A percentile compares a stretch with the other conserved stretches of the same genome.
These are phyloP conservation scores for Mikania micrantha DNA, from an alignment of 129 eudicot genomes.

Conservation along the genomic window DNA sequence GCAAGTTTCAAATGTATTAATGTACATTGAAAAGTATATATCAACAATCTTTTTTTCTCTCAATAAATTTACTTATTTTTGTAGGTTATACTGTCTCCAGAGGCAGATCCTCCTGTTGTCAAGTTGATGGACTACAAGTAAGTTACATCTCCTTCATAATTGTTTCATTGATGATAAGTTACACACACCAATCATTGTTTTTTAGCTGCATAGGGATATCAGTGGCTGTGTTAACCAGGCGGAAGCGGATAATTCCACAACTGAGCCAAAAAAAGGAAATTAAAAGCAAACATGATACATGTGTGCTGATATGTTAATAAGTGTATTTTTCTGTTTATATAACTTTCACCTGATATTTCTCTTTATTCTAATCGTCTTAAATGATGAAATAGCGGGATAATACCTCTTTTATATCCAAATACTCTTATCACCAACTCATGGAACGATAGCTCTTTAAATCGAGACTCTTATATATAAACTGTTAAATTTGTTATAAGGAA, in stretches of 20 bases:
- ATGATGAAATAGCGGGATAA: neutral
- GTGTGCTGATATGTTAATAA: neutral
- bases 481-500: neutral
- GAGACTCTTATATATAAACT: neutral
- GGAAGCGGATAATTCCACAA: neutral
- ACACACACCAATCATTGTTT: neutral
- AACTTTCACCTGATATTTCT: neutral
- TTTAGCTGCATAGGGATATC: constrained; percentile 1
- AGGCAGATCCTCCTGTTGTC: constrained; percentile 96
- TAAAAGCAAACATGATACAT: neutral
- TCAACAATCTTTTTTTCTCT: neutral
- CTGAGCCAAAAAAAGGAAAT: neutral
- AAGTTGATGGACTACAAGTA: constrained; percentile 87
- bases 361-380: neutral
- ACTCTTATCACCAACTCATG: neutral
- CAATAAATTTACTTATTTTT: neutral
- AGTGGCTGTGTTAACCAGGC: neutral
- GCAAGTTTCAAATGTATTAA: neutral
- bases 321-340: neutral
- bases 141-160: constrained; percentile 13
- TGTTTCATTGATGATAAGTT: neutral
- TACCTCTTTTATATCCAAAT: neutral
- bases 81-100: constrained; percentile 81
- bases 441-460: neutral
- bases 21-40: neutral